These are phyloP conservation scores for Biancaea sappan DNA, from an alignment of 306 rosid genomes.

Conservation along the genomic window DNA sequence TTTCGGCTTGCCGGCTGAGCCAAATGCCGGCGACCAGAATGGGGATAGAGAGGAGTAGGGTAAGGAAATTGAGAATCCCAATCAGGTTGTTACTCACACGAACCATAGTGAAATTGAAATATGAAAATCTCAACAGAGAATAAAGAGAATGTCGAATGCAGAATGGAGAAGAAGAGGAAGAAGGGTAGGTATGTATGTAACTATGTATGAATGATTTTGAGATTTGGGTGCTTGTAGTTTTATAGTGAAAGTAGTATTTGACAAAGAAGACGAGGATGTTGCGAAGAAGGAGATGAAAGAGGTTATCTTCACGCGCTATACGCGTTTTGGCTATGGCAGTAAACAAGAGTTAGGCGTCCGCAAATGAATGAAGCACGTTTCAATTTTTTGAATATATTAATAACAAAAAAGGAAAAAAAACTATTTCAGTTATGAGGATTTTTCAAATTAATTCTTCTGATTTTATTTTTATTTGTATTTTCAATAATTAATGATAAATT, in stretches of 20 bases:
- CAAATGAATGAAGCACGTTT: neutral
- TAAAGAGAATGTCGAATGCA: neutral
- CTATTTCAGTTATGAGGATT: no score
- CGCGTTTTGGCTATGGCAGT: neutral
- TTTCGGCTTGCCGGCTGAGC: conserved; percentile 57
- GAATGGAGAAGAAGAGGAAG: neutral
- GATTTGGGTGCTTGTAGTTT: neutral
- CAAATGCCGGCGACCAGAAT: conserved; percentile 64
- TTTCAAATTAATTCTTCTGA: no score
- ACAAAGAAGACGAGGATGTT: neutral
- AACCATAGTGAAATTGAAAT: conserved; percentile 30
- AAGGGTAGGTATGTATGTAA: neutral
- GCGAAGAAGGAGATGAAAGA: neutral
- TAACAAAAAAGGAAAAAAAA: no score
- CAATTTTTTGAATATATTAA: no score
- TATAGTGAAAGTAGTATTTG: neutral
- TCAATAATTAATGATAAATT: no score
- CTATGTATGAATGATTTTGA: no score
- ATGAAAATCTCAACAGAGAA: neutral
- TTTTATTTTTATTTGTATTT: no score
- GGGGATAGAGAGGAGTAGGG: conserved; percentile 65
- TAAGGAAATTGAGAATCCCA: conserved; percentile 58
- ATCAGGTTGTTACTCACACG: conserved; percentile 59
- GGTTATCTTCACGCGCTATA: neutral
- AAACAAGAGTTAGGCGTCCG: no score